Evolutionary conservation across 345 rosid species (phyloP), one percentile per base, ranked within the genome.

Genomic region (Pistacia integerrima): DNA sequence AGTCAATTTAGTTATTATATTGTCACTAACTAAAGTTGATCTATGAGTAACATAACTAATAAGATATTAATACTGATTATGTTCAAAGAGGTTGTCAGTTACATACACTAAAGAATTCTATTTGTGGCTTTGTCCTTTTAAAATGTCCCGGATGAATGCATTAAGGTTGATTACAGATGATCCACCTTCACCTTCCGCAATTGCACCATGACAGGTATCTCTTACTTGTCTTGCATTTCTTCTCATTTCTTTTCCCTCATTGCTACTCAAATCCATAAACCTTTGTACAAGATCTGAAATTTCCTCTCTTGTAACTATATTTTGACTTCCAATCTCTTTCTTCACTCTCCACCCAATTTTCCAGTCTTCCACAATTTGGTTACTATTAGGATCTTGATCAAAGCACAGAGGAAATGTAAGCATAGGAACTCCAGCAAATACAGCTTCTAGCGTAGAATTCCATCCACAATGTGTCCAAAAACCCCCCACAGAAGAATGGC

Each of bases 381-480:
- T 71, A 12, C 70, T 35, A 33, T 82, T 82, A 3, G 72, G 76
- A 54, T 46, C 67, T 71, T 82, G 85, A 46, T 78, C 85, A 38
- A 72, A 61, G 30, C 61, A 46, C 11, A 75, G 18, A 20, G 85
- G 82, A 54, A 82, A 74, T 49, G 85, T 38, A 10, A 82, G 82
- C 72, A 78, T 71, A 5, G 79, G 79, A 44, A 67, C 74, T 0
- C 82, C 85, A 0, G 77, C 57, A 52, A 38, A 75, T 16, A 78
- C 30, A 17, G 76, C 77, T 78, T 82, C 84, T 4, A 74, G 76
- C 9, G 74, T 78, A 0, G 82, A 82, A 55, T 78, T 78, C 79
- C 76, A 78, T 18, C 84, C 79, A 52, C 84, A 69, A 30, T 81
- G 84, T 11, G 76, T 77, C 84, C 67, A 82, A 38, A 82, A 78